Conservation (phyloP, 306 rosid genomes). For the Datisca glomerata region DNA sequence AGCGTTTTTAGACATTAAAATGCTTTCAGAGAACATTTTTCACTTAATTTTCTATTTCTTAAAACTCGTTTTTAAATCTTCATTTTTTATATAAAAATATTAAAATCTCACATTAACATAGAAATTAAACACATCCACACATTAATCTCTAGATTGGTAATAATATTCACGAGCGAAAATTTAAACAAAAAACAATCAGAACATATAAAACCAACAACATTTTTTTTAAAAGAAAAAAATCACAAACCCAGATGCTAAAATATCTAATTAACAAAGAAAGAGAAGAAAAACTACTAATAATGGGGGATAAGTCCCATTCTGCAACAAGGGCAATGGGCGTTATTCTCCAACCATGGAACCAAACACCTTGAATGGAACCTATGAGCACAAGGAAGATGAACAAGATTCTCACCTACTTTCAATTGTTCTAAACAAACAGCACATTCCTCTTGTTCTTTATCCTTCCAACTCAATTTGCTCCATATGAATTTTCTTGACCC, state of each 20-base stretch:
- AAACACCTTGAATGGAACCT: conserved; percentile 65
- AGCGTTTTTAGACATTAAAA: too few relatives aligned
- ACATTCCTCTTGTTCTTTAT: conserved; percentile 54
- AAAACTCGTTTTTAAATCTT: too few relatives aligned
- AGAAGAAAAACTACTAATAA: background rate
- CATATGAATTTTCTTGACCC: conserved; percentile 39
- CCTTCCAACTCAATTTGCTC: conserved; percentile 56
- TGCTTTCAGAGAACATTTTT: too few relatives aligned
- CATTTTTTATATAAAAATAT: too few relatives aligned
- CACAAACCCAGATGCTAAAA: background rate
- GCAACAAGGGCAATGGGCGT: conserved; percentile 80
- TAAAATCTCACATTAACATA: too few relatives aligned
- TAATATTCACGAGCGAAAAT: too few relatives aligned
- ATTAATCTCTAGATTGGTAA: too few relatives aligned
- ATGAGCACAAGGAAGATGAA: conserved; percentile 65
- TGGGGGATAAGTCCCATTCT: conserved; percentile 23
- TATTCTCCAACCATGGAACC: conserved; percentile 69
- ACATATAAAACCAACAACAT: too few relatives aligned
- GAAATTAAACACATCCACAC: too few relatives aligned
- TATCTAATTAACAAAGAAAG: background rate
- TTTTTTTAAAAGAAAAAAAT: too few relatives aligned
- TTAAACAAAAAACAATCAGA: too few relatives aligned
- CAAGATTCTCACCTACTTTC: conserved; percentile 32
- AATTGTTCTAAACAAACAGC: conserved; percentile 57
- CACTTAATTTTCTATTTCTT: too few relatives aligned